A percentile compares a stretch with the other conserved stretches of the same genome.
Evolutionary conservation across 1,284 basidiomycete species (phyloP).

Genomic region (Athelia psychrophila): DNA sequence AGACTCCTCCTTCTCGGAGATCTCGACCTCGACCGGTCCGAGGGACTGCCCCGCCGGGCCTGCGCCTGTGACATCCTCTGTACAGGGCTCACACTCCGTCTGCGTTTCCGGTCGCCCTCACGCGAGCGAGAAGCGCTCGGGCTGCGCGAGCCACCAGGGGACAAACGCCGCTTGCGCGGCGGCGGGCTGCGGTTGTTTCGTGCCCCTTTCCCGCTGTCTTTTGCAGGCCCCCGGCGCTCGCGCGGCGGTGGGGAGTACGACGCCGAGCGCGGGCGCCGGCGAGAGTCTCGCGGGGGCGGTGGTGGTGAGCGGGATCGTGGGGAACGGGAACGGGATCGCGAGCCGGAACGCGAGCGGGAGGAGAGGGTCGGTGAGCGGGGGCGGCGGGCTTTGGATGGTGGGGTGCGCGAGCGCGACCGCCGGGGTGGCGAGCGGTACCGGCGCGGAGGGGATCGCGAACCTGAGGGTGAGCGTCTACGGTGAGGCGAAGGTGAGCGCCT

Average conservation of each 20-base stretch:
- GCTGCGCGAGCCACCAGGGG: constrained; percentile 35
- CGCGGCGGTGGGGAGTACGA: constrained; percentile 42
- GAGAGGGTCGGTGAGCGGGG: constrained; percentile 18
- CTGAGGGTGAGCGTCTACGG: constrained; percentile 23
- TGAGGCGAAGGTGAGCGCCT: constrained; percentile 25
- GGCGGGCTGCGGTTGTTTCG: constrained; percentile 59
- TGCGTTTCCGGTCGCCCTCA: constrained; percentile 17
- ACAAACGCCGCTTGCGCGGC: constrained; percentile 47
- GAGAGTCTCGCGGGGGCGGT: constrained; percentile 32
- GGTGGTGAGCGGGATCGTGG: constrained; percentile 37
- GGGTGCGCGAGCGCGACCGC: constrained; percentile 24
- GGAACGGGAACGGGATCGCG: constrained; percentile 38
- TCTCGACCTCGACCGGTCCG: constrained; percentile 21
- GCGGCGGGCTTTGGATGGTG: neutral
- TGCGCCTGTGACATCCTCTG: constrained; percentile 23
- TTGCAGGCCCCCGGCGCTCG: constrained; percentile 23
- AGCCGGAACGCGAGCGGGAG: constrained; percentile 38
- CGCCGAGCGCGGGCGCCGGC: constrained; percentile 45
- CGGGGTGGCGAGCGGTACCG: constrained; percentile 33
- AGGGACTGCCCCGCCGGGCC: constrained; percentile 16
- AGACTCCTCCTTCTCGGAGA: constrained; percentile 25
- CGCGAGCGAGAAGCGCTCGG: constrained; percentile 36
- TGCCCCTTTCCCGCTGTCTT: constrained; percentile 26
- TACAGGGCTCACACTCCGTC: constrained; percentile 32
- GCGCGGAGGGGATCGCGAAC: constrained; percentile 40